A percentile compares a stretch with the other conserved stretches of the same genome.
These are phyloP conservation scores for Curvularia spicifera DNA, from an alignment of 2,329 filamentous ascomycete species.

Conservation along the genomic window DNA sequence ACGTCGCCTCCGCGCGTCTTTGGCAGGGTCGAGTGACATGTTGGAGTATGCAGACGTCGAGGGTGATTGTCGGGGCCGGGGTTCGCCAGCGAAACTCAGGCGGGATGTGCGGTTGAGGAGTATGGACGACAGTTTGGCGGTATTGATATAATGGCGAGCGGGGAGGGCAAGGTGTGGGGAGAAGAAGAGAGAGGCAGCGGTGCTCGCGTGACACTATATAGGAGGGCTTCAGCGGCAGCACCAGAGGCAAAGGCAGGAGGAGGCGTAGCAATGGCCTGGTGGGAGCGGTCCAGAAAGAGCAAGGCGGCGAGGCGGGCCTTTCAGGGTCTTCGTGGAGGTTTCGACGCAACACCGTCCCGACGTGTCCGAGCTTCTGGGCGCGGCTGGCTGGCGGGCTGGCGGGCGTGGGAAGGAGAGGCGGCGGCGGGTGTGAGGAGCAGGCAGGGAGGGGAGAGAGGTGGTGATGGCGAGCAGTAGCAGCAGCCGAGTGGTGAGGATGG, in stretches of 20 bases:
- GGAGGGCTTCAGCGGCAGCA: not conserved
- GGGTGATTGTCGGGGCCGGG: conserved; percentile 57
- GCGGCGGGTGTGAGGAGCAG: not conserved
- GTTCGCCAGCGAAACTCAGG: conserved; percentile 85
- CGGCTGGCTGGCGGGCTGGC: conserved; percentile 7
- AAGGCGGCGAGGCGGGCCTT: conserved; percentile 10
- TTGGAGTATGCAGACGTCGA: conserved; percentile 31
- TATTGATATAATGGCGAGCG: conserved; percentile 58
- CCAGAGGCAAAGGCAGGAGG: not conserved
- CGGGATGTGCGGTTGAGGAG: conserved; percentile 78
- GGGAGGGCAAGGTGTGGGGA: conserved; percentile 9
- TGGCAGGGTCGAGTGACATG: conserved; percentile 54
- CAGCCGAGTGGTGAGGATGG: not conserved
- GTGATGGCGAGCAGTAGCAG: not conserved
- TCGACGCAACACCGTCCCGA: conserved; percentile 39
- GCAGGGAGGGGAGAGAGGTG: not conserved
- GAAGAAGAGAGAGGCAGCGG: conserved; percentile 6
- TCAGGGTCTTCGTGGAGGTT: conserved; percentile 36
- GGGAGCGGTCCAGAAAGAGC: conserved; percentile 11
- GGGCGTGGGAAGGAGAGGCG: not conserved
- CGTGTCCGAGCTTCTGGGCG: conserved; percentile 33
- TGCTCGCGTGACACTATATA: conserved; percentile 5
- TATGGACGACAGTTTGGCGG: conserved; percentile 96
- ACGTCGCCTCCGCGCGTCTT: conserved; percentile 78
- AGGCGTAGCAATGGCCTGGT: not conserved